These are phyloP conservation scores for Hortaea werneckii DNA, from an alignment of 2,329 filamentous ascomycete genomes.

Conservation along the genomic window DNA sequence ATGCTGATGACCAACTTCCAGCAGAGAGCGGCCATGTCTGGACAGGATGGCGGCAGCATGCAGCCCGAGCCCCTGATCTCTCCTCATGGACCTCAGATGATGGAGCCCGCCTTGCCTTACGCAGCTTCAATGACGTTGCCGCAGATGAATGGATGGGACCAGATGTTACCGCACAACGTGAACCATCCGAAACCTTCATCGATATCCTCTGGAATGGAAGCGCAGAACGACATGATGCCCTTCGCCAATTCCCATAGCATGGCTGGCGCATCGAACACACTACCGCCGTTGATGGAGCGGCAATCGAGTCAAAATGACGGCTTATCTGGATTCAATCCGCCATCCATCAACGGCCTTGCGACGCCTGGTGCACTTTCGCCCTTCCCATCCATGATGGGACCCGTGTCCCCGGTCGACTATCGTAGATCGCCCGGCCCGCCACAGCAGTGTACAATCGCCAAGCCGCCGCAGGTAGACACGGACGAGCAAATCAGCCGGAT, in stretches of 20 bases:
- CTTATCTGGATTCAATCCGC: constrained; percentile 52
- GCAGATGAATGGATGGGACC: constrained; percentile 77
- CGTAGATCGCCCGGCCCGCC: constrained; percentile 59
- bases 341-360: constrained; percentile 56
- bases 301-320: constrained; percentile 31
- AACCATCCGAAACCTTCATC: constrained; percentile 65
- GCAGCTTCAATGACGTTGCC: constrained; percentile 69
- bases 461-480: constrained; percentile 67
- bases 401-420: constrained; percentile 59
- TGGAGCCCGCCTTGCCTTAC: constrained; percentile 67
- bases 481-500: constrained; percentile 82
- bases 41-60: constrained; percentile 46
- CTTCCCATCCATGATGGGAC: constrained; percentile 56
- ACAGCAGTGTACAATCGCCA: constrained; percentile 53
- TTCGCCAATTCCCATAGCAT: constrained; percentile 17
- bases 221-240: constrained; percentile 44
- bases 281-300: constrained; percentile 57
- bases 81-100: constrained; percentile 57
- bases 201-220: constrained; percentile 43
- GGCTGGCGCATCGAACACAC: constrained; percentile 29
- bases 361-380: constrained; percentile 68
- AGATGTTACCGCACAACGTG: constrained; percentile 63
- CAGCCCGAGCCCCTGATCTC: constrained; percentile 59
- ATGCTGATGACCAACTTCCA: constrained; percentile 98
- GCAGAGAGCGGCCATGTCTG: constrained; percentile 73